Evolutionary conservation across 2,329 filamentous ascomycete genomes (phyloP), one percentile per base, ranked within the genome.

Genomic region (Sclerotinia sclerotiorum): DNA sequence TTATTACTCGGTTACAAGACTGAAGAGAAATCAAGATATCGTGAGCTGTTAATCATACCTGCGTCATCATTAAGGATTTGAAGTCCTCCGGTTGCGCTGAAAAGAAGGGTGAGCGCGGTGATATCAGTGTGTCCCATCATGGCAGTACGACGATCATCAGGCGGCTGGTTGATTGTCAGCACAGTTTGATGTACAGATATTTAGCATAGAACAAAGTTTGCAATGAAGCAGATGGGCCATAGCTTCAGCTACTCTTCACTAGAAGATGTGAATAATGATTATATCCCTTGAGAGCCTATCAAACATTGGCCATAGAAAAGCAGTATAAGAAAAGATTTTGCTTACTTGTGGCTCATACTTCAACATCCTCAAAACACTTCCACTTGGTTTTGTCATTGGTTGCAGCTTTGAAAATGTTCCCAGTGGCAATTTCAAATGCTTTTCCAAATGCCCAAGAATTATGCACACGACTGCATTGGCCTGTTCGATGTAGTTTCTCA

Each of bases 31-130:
- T 5, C 15, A 24, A 11, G 4, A 13, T 49, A 17, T 3, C 35
- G 7, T 19, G 29, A 83, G 81, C 7, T 27, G 6, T 24, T 35
- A 8, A 24, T 66, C 63, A 5, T 39, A 66, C 57, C 65, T 13
- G 46, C 0, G 82, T 83, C 27, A 4, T 73, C 69, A 7, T 61
- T 67, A 10, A 74, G 71, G 10, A 79, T 73, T 69, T 80, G 79
- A 54, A 80, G 70, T 7, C 79, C 79, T 2, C 77, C 77, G 1
- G 78, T 73, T 64, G 73, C 70, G 65, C 78, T 57, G n/a, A 52
- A 46, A 10, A 67, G 56, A n/a, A 62, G 65, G 17, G 56, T 67
- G 13, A 67, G 35, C 13, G 65, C 13, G 7, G 56, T 62, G 35
- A 62, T 62, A 46, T 67, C 65, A 4, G 65, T 67, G 11, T 67